A percentile compares a stretch with the other conserved stretches of the same genome.
These are phyloP conservation scores for Hyaloscypha hepaticicola DNA, from an alignment of 495 filamentous ascomycete species.

Conservation along the genomic window DNA sequence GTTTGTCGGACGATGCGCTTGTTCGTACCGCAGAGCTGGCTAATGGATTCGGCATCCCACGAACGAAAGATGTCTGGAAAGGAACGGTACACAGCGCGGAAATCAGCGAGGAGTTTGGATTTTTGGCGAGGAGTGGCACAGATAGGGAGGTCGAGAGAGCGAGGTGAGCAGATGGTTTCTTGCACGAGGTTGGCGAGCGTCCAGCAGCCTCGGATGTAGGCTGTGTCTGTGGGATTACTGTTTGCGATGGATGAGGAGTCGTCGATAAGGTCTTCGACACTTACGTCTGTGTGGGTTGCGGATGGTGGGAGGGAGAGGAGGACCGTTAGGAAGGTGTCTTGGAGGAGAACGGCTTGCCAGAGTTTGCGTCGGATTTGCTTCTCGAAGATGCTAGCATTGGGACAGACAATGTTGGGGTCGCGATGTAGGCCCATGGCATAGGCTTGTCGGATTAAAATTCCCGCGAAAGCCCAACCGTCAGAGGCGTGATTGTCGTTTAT, in stretches of 20 bases:
- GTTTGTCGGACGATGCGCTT: constrained; percentile 64
- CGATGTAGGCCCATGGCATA: constrained; percentile 76
- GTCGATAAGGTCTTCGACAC: constrained; percentile 61
- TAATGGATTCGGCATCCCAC: constrained; percentile 54
- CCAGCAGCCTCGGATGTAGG: constrained; percentile 69
- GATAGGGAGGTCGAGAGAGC: constrained; percentile 64
- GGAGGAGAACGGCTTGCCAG: constrained; percentile 72
- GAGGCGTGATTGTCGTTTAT: constrained; percentile 77
- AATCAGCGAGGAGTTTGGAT: constrained; percentile 58
- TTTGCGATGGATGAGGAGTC: constrained; percentile 46
- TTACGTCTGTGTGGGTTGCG: constrained; percentile 71
- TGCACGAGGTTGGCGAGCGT: constrained; percentile 70
- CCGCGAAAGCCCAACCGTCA: constrained; percentile 73
- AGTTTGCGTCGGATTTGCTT: constrained; percentile 70
- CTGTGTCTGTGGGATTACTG: constrained; percentile 56
- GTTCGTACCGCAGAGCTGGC: constrained; percentile 47
- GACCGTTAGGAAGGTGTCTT: constrained; percentile 77
- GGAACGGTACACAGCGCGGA: constrained; percentile 58
- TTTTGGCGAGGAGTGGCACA: constrained; percentile 57
- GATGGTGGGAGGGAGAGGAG: constrained; percentile 67
- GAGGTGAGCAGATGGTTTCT: constrained; percentile 63
- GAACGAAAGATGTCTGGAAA: constrained; percentile 63
- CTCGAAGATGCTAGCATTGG: constrained; percentile 56
- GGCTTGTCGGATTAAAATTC: constrained; percentile 66
- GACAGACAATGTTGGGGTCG: constrained; percentile 66